A percentile compares a stretch with the other conserved stretches of the same genome.
Evolutionary conservation across 2,329 filamentous ascomycete species (phyloP).

Genomic region (Tolypocladium sp.): DNA sequence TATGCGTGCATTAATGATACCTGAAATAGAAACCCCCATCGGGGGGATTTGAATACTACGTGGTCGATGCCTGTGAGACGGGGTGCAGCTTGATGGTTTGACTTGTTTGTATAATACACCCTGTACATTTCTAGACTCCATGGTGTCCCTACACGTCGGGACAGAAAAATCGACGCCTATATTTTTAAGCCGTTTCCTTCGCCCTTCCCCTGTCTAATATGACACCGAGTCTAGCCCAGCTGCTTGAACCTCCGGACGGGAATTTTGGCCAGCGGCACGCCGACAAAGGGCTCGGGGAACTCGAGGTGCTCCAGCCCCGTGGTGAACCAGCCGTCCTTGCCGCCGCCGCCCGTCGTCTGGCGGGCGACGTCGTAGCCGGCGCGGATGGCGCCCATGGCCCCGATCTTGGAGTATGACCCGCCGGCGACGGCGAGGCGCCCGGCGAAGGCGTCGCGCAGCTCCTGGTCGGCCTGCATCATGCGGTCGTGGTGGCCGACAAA

Average conservation of each 20-base stretch:
- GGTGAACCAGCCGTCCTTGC: slow-evolving; percentile 9
- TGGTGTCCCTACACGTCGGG: background rate
- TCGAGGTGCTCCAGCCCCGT: slow-evolving; percentile 21
- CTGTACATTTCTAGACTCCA: background rate
- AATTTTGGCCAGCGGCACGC: slow-evolving; percentile 14
- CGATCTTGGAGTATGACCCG: slow-evolving; percentile 43
- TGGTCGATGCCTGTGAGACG: background rate
- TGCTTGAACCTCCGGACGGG: slow-evolving; percentile 14
- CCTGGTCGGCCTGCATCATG: slow-evolving; percentile 46
- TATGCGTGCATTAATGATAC: slow-evolving; percentile 17
- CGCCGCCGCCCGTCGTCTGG: slow-evolving; percentile 6
- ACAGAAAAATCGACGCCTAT: background rate
- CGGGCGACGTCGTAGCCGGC: slow-evolving; percentile 25
- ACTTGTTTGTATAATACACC: background rate
- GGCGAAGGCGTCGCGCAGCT: slow-evolving; percentile 46
- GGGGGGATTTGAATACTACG: background rate
- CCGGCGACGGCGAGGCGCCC: slow-evolving; percentile 57
- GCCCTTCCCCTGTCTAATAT: background rate
- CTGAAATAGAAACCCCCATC: slow-evolving; percentile 9
- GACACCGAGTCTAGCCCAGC: background rate
- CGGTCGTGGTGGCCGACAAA: slow-evolving; percentile 63
- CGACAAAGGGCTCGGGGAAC: slow-evolving; percentile 12
- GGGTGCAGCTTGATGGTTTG: background rate
- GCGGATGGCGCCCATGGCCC: slow-evolving; percentile 41
- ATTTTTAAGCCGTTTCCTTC: background rate